Conservation (phyloP, 83 land plant species). For the Picea engelmannii region DNA sequence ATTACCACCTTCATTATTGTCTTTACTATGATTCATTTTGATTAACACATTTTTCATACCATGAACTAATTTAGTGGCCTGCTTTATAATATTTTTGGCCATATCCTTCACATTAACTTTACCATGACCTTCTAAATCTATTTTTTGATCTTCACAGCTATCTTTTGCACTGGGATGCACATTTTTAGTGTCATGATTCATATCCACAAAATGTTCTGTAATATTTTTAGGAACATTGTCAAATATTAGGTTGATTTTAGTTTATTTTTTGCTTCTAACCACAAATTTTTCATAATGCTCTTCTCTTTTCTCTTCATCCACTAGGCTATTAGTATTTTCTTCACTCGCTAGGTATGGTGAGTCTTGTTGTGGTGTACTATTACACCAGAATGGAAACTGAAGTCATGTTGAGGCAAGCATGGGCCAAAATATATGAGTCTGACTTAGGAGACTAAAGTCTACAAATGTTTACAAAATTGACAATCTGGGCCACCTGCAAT, state of each 20-base stretch:
- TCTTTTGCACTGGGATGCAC: background rate
- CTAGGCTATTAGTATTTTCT: too few relatives aligned
- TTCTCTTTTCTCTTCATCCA: background rate
- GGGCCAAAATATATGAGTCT: too few relatives aligned
- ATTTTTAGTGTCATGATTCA: too few relatives aligned
- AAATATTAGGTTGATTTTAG: background rate
- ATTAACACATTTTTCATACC: background rate
- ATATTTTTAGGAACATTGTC: constrained; percentile 3
- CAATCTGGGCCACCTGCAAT: too few relatives aligned
- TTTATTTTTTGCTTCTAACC: background rate
- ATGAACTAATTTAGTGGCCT: background rate
- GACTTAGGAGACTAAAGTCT: too few relatives aligned
- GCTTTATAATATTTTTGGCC: background rate
- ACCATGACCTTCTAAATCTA: background rate
- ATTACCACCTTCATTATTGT: background rate
- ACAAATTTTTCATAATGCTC: background rate
- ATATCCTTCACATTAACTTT: background rate
- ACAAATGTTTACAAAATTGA: too few relatives aligned
- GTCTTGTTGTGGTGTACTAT: too few relatives aligned
- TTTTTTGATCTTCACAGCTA: constrained; percentile 2
- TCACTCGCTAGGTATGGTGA: too few relatives aligned
- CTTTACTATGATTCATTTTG: background rate
- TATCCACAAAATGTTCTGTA: too few relatives aligned
- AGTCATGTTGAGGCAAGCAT: too few relatives aligned
- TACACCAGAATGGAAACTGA: too few relatives aligned